These are phyloP conservation scores for Cardiospermum halicacabum DNA, from an alignment of 345 rosid species.

Conservation along the genomic window DNA sequence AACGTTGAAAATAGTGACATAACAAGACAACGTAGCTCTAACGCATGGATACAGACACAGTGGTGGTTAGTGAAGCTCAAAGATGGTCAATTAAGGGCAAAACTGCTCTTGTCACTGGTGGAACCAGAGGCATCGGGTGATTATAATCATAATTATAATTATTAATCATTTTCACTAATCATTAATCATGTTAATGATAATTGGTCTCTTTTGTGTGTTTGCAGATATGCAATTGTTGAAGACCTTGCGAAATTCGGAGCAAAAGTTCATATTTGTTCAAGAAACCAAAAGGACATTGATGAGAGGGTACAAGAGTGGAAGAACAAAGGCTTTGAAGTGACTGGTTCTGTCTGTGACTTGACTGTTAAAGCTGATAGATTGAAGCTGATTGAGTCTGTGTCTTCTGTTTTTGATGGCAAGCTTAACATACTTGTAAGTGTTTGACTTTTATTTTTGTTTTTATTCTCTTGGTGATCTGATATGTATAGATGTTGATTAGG, in stretches of 20 bases:
- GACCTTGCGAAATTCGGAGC: constrained; percentile 62
- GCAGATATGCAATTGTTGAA: constrained; percentile 52
- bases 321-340: constrained; percentile 43
- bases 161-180: too few relatives aligned
- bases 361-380: constrained; percentile 33
- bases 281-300: constrained; percentile 43
- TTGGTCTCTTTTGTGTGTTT: not conserved
- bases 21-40: not conserved
- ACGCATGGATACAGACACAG: constrained; percentile 23
- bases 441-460: too few relatives aligned
- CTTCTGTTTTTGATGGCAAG: constrained; percentile 40
- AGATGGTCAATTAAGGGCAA: constrained; percentile 71
- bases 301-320: constrained; percentile 45
- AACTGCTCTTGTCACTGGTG: constrained; percentile 67
- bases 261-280: constrained; percentile 45
- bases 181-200: not conserved
- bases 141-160: too few relatives aligned
- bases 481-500: too few relatives aligned
- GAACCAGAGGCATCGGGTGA: constrained; percentile 67
- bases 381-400: constrained; percentile 40
- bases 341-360: constrained; percentile 60
- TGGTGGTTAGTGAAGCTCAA: constrained; percentile 14
- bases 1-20: constrained; percentile 2
- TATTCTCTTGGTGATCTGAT: too few relatives aligned
- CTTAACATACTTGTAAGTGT: constrained; percentile 61